Evolutionary conservation across 306 rosid species (phyloP).

Genomic region (Dicorynia guianensis): DNA sequence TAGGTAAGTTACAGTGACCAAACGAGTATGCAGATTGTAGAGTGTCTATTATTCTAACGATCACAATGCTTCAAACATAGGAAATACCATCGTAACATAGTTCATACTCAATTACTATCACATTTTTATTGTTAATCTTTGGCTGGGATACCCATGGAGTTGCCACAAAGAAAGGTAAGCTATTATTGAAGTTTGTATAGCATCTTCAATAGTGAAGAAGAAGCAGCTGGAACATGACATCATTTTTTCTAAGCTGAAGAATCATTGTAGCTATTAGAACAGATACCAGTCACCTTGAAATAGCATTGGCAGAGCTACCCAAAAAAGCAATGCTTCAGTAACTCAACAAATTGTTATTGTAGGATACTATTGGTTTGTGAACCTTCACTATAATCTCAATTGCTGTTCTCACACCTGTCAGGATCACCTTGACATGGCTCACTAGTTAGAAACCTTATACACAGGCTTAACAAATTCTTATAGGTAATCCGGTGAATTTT

Average conservation of each 20-base stretch:
- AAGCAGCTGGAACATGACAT: slow-evolving; percentile 40
- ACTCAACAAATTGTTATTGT: not conserved
- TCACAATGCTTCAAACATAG: not conserved
- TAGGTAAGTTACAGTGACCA: slow-evolving; percentile 47
- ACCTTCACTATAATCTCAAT: slow-evolving; percentile 8
- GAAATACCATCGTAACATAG: not conserved
- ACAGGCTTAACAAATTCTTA: too few relatives aligned
- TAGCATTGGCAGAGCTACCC: not conserved
- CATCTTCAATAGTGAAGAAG: slow-evolving; percentile 43
- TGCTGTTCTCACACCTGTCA: not conserved
- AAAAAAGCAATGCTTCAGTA: slow-evolving; percentile 19
- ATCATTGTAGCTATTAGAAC: not conserved
- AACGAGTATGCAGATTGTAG: not conserved
- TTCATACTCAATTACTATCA: too few relatives aligned
- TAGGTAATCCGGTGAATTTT: too few relatives aligned
- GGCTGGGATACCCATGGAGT: slow-evolving; percentile 70
- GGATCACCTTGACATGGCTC: too few relatives aligned
- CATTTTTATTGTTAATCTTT: too few relatives aligned
- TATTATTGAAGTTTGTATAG: slow-evolving; percentile 63
- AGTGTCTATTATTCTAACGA: not conserved
- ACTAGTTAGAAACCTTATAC: too few relatives aligned
- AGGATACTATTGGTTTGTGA: not conserved
- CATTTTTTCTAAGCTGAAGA: too few relatives aligned
- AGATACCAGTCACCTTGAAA: slow-evolving; percentile 22
- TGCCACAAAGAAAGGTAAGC: slow-evolving; percentile 64